Evolutionary conservation across 805 yeast species (phyloP), one percentile per base, ranked within the genome.

Genomic region (Candida nanaspora): DNA sequence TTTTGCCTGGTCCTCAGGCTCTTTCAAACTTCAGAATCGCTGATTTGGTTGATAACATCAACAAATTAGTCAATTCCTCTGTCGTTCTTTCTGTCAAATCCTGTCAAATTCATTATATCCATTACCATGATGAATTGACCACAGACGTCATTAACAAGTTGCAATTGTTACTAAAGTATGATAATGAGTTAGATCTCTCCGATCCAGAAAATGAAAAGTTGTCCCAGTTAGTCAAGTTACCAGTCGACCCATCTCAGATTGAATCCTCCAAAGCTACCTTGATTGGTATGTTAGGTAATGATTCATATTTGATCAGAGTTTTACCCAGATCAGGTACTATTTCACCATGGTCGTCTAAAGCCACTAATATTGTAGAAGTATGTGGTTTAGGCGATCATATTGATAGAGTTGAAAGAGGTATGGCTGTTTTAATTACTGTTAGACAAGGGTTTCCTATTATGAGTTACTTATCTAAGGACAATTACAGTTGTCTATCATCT

Each of bases 341-440:
- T 49, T 89, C 98, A 21, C 98, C 98, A 27, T 93, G 99, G 99
- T 86, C 96, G 9, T 89, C 98, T 13, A 93, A 93, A 66, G 99
- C 99, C 22, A 89, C 98, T 32, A 91, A 93, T 65, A 93, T 93
- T 50, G 76, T 89, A 39, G 77, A 80, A 42, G 95, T 86, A 42
- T 86, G 96, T 66, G 96, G 96, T 9, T 72, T 93, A 45, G 74
- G 70, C 30, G 69, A 72, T 16, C 74, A 72, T 45, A 70, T 93
- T 37, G 86, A 78, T 55, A 76, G 98, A 53, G 80, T 93, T 42
- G 99, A 93, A 69, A 79, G 98, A 57, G 99, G 98, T 43, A 51
- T 82, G 47, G 80, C 93, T 6, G 65, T 93, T 32, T 63, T 86
- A 50, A 68, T 93, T 52, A 72, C 79, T 47, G 82, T 81, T 25